Percentiles rank a stretch among this genome's conserved stretches.
Conservation (phyloP, 1,139 yeast species). For the Nakaseomyces kungkrabaensis region DNA sequence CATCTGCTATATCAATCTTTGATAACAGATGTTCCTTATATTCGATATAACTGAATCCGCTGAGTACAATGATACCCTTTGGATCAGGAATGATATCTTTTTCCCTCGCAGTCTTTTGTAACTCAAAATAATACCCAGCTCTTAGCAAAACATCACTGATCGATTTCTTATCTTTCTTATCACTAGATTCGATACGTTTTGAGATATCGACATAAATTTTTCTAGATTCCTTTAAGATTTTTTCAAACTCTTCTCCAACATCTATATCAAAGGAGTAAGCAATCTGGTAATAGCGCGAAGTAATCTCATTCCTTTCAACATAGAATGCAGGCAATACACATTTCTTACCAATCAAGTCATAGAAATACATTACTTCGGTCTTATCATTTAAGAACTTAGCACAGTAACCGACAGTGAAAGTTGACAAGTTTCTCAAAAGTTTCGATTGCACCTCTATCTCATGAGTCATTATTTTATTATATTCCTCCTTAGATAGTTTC, state of each 20-base stretch:
- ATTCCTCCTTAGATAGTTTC: conserved; percentile 37
- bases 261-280: conserved; percentile 42
- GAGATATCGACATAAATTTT: conserved; percentile 23
- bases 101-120: conserved; percentile 24
- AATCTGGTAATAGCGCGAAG: conserved; percentile 16
- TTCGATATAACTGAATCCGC: conserved; percentile 27
- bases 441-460: conserved; percentile 23
- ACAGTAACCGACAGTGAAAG: conserved; percentile 38
- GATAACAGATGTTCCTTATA: conserved; percentile 12
- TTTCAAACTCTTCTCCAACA: conserved; percentile 35
- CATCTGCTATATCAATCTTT: conserved; percentile 20
- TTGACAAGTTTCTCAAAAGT: conserved; percentile 35
- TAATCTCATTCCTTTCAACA: conserved; percentile 24
- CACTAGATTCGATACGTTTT: conserved; percentile 15
- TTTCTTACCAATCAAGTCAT: background rate
- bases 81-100: conserved; percentile 27
- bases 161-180: conserved; percentile 22
- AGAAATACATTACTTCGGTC: conserved; percentile 14
- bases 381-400: conserved; percentile 23
- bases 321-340: conserved; percentile 9
- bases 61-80: conserved; percentile 29
- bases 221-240: conserved; percentile 16
- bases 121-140: conserved; percentile 31
- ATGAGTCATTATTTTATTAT: conserved; percentile 22
- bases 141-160: conserved; percentile 31